Evolutionary conservation across 176 grass and related monocot genomes (phyloP).

Genomic region (Microstegium vimineum): DNA sequence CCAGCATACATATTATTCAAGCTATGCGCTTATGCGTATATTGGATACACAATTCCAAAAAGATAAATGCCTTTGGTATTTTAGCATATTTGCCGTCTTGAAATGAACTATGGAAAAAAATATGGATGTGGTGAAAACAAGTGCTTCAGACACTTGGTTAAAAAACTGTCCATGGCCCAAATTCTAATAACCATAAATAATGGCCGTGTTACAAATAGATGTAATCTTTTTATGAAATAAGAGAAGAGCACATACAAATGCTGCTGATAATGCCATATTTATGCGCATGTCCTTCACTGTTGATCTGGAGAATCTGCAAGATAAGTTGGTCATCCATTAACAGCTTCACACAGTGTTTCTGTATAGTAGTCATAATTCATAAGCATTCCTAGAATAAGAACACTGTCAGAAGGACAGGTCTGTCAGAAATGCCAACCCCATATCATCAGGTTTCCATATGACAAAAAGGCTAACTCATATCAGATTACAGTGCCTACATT

Average conservation of each 20-base stretch:
- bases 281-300: constrained; percentile 75
- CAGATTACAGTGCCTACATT: neutral
- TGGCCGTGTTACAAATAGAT: neutral
- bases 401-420: too few species aligned
- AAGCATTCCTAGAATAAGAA: neutral
- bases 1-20: neutral
- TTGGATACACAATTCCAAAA: neutral
- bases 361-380: neutral
- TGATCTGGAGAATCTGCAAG: constrained; percentile 75
- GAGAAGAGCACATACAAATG: constrained; percentile 60
- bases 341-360: neutral
- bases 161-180: too few species aligned
- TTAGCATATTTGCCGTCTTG: neutral
- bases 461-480: neutral
- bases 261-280: constrained; percentile 84
- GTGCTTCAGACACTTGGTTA: neutral
- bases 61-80: neutral
- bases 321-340: constrained; percentile 15
- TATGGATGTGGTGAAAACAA: neutral
- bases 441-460: neutral
- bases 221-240: neutral
- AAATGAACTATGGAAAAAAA: neutral
- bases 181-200: constrained; percentile 7
- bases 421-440: neutral
- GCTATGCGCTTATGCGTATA: neutral